These are phyloP conservation scores for Fusarium virguliforme DNA, from an alignment of 2,329 filamentous ascomycete species.

Conservation along the genomic window DNA sequence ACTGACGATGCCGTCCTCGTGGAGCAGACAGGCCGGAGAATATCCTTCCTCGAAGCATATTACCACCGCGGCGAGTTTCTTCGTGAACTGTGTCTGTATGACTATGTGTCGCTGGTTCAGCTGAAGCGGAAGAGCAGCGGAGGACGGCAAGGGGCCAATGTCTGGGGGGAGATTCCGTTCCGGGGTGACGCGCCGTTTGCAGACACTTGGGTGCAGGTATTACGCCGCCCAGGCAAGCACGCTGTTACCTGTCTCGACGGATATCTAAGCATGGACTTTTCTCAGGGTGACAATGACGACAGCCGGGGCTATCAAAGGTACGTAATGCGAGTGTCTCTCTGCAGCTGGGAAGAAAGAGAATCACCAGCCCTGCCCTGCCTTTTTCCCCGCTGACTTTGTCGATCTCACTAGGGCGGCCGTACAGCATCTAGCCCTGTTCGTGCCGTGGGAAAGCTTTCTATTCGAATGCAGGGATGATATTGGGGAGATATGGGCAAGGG, in stretches of 20 bases:
- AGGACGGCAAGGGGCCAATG: background rate
- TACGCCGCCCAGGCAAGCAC: constrained; percentile 6
- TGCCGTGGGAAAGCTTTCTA: background rate
- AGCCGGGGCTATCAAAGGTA: background rate
- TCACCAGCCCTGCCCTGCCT: background rate
- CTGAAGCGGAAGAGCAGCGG: background rate
- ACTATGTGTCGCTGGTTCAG: too few species aligned
- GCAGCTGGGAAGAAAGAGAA: background rate
- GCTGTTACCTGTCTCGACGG: background rate
- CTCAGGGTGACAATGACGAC: constrained; percentile 2
- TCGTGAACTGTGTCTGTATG: too few species aligned
- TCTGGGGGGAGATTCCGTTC: background rate
- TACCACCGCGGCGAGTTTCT: too few species aligned
- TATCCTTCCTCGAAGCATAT: too few species aligned
- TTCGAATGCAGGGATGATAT: background rate
- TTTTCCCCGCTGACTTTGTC: too few species aligned
- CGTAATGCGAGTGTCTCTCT: background rate
- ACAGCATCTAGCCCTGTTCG: constrained; percentile 1
- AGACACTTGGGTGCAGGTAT: background rate
- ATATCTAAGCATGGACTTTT: constrained; percentile 10
- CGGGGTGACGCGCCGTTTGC: background rate
- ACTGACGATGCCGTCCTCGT: too few species aligned
- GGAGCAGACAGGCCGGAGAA: too few species aligned
- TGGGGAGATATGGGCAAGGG: background rate
- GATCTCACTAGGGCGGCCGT: constrained; percentile 5